Conservation (phyloP, 208 protist genomes). For the Histomonas meleagridis region DNA sequence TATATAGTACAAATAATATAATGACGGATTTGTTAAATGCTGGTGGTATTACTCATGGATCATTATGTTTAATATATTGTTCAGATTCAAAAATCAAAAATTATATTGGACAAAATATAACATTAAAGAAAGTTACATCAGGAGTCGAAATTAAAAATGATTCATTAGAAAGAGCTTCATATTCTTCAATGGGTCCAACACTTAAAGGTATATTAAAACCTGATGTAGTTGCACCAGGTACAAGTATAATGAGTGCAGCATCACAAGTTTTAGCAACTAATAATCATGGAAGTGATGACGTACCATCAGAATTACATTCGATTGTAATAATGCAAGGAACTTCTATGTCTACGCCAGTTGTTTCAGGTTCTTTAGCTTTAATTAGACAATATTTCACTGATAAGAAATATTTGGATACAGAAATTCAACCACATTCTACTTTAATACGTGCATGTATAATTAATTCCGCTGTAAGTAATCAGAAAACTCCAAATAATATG, state of each 20-base stretch:
- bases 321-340: no score
- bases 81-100: no score
- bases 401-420: not conserved
- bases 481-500: no score
- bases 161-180: not conserved
- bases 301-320: no score
- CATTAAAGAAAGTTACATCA: no score
- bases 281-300: not conserved
- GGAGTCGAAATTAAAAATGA: no score
- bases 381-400: not conserved
- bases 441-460: not conserved
- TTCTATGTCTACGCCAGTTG: not conserved
- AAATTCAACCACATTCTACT: not conserved
- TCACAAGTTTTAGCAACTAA: not conserved
- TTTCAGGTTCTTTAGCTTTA: not conserved
- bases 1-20: no score
- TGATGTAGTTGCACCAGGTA: not conserved
- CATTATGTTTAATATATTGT: no score
- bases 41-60: no score
- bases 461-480: not conserved
- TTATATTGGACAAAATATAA: no score
- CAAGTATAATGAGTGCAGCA: not conserved
- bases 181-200: not conserved
- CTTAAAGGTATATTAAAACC: not conserved
- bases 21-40: no score